Percentiles rank a stretch among this genome's conserved stretches.
Evolutionary conservation across 148 eudicot genomes (phyloP).

Genomic region (Selenicereus undatus): DNA sequence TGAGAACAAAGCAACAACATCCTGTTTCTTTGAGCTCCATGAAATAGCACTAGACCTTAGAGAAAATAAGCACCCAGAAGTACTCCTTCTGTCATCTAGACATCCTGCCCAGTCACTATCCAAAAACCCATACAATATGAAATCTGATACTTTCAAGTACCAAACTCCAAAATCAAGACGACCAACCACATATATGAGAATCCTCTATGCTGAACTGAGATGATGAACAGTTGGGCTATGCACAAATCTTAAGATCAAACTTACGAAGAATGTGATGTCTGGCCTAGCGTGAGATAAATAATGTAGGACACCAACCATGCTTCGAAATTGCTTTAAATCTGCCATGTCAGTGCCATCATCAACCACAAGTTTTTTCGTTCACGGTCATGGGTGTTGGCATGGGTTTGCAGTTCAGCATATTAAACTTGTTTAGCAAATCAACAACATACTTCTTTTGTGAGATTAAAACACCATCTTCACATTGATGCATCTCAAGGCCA

Average conservation of each 20-base stretch:
- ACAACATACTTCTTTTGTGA: no score
- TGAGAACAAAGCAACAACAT: no score
- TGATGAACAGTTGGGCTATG: background rate
- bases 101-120: background rate
- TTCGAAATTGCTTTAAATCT: background rate
- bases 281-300: slow-evolving; percentile 12
- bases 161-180: background rate
- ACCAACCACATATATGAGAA: background rate
- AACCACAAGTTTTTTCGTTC: background rate
- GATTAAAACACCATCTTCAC: no score
- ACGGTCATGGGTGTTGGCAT: slow-evolving; percentile 11
- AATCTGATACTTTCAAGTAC: background rate
- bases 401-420: no score
- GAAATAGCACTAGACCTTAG: background rate
- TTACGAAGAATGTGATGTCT: slow-evolving; percentile 13
- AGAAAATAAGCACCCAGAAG: background rate
- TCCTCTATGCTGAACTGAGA: background rate
- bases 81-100: background rate
- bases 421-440: no score
- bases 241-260: background rate
- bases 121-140: background rate
- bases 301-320: slow-evolving; percentile 18
- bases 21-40: no score
- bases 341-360: slow-evolving; percentile 10
- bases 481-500: no score